Conservation (phyloP, 1,284 basidiomycete species). For the Melampsora larici-populina region DNA sequence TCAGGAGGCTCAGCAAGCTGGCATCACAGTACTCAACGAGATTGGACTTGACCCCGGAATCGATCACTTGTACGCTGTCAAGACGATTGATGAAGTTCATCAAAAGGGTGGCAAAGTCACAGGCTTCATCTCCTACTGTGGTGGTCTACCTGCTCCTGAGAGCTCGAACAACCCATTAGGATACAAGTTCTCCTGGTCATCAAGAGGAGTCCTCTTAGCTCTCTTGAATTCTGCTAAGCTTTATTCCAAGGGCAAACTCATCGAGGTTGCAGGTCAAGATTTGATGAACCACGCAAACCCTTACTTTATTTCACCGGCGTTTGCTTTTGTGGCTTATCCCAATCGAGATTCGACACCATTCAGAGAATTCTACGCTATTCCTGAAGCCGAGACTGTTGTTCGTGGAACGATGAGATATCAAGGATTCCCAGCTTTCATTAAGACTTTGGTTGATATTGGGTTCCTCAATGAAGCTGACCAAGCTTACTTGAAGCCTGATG, state of each 20-base stretch:
- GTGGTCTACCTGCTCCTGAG: slow-evolving; percentile 86
- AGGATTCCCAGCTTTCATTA: slow-evolving; percentile 97
- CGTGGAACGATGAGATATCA: slow-evolving; percentile 94
- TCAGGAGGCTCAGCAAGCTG: slow-evolving; percentile 75
- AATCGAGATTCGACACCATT: slow-evolving; percentile 93
- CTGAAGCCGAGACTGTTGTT: slow-evolving; percentile 86
- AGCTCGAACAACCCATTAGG: slow-evolving; percentile 91
- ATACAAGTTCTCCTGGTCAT: slow-evolving; percentile 99
- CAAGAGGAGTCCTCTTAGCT: slow-evolving; percentile 90
- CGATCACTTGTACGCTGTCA: slow-evolving; percentile 77
- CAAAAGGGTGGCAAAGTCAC: slow-evolving; percentile 83
- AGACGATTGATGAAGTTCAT: slow-evolving; percentile 92
- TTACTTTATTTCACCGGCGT: slow-evolving; percentile 92
- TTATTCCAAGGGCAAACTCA: slow-evolving; percentile 65
- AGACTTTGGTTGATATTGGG: slow-evolving; percentile 79
- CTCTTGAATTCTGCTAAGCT: slow-evolving; percentile 89
- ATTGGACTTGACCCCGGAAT: slow-evolving; percentile 89
- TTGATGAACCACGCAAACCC: slow-evolving; percentile 84
- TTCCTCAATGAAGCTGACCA: slow-evolving; percentile 76
- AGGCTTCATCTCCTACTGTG: slow-evolving; percentile 92
- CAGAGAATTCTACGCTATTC: slow-evolving; percentile 77
- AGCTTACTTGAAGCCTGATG: slow-evolving; percentile 69
- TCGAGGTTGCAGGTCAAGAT: slow-evolving; percentile 65
- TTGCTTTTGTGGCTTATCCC: slow-evolving; percentile 94
- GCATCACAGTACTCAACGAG: slow-evolving; percentile 95